Conservation (phyloP, 768 basidiomycete species). For the Mycena capillaripes region DNA sequence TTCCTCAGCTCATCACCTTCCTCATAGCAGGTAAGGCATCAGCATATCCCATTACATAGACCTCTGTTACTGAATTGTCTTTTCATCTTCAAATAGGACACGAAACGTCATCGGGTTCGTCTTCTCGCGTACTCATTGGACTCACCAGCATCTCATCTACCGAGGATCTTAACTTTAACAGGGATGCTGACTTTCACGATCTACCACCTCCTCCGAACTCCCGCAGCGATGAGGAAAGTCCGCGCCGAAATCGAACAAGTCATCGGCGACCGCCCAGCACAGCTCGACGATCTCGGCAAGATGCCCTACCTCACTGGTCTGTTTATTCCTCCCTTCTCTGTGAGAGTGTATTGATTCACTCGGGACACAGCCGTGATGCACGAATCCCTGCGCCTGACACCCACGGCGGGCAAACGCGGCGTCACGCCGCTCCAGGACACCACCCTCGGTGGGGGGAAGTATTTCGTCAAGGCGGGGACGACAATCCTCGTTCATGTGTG, state of each 20-base stretch:
- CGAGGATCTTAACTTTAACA: constrained; percentile 32
- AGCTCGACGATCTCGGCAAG: constrained; percentile 54
- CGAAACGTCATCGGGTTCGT: constrained; percentile 41
- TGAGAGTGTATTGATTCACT: background rate
- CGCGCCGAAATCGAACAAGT: constrained; percentile 63
- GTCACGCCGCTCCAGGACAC: constrained; percentile 53
- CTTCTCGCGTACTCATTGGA: too few species aligned
- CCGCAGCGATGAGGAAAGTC: constrained; percentile 57
- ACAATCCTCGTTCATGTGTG: constrained; percentile 45
- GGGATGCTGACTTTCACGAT: constrained; percentile 57
- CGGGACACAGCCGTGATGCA: constrained; percentile 50
- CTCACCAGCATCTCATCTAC: too few species aligned
- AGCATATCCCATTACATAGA: background rate
- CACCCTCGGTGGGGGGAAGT: constrained; percentile 55
- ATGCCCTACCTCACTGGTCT: constrained; percentile 57
- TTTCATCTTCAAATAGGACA: constrained; percentile 41
- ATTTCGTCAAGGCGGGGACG: constrained; percentile 50
- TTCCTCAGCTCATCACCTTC: constrained; percentile 63
- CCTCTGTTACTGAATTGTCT: too few species aligned
- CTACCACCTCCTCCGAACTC: constrained; percentile 59
- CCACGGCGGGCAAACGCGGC: constrained; percentile 53
- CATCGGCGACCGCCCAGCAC: constrained; percentile 53
- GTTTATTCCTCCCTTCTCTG: background rate
- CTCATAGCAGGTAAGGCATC: constrained; percentile 57
- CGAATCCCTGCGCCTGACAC: constrained; percentile 55